Conservation (phyloP, 345 rosid species). For the Gossypium mustelinum region DNA sequence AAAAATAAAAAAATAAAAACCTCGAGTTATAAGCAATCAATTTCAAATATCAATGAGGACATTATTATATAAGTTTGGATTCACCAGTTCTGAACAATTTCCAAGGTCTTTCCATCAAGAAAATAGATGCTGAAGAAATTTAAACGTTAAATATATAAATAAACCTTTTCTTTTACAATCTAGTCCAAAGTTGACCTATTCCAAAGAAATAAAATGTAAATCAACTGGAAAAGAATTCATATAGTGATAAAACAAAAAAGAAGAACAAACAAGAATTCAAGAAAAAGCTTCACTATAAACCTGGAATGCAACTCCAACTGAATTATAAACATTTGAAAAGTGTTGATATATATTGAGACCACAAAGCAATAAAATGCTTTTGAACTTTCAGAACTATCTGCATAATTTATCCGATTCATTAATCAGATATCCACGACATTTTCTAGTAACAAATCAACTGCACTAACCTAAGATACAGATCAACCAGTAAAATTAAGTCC, state of each 20-base stretch:
- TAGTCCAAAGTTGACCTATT: neutral
- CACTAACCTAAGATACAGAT: conserved; percentile 10
- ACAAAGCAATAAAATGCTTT: neutral
- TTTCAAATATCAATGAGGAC: neutral
- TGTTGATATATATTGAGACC: neutral
- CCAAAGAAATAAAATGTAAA: neutral
- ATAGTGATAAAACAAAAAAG: too few relatives aligned
- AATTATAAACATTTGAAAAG: neutral
- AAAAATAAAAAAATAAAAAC: neutral
- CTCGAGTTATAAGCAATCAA: neutral
- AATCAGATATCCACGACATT: neutral
- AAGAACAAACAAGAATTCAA: neutral
- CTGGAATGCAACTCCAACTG: neutral
- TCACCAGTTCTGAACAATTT: neutral
- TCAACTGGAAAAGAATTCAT: too few relatives aligned
- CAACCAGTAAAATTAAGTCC: neutral
- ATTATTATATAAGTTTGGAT: neutral
- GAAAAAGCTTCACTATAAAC: neutral
- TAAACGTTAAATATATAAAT: neutral
- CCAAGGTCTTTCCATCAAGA: neutral
- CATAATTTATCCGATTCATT: neutral
- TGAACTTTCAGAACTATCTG: neutral
- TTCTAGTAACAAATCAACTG: neutral
- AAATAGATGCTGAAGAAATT: neutral
- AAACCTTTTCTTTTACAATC: neutral